Conservation (phyloP, 306 rosid genomes). For the Alnus glutinosa region DNA sequence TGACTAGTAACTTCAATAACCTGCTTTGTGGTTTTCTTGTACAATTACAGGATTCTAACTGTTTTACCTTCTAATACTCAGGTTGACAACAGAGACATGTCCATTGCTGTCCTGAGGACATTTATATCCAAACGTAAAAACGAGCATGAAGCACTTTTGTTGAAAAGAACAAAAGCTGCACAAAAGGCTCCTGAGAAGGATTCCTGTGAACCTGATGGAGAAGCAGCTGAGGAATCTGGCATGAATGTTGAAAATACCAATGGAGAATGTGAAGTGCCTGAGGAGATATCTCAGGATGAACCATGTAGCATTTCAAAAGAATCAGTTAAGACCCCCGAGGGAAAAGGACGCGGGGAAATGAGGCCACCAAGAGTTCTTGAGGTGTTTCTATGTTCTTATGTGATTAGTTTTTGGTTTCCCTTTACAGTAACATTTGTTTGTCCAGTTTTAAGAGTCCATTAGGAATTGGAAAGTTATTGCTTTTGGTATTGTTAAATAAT, state of each 20-base stretch:
- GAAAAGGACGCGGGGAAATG: slow-evolving; percentile 53
- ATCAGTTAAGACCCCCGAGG: slow-evolving; percentile 44
- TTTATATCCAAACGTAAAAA: slow-evolving; percentile 65
- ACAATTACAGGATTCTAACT: slow-evolving; percentile 8
- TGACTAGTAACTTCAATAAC: neutral
- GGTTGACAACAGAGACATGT: slow-evolving; percentile 95
- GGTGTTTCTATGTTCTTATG: slow-evolving; percentile 40
- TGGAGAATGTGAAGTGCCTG: slow-evolving; percentile 47
- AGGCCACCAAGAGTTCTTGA: slow-evolving; percentile 90
- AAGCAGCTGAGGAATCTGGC: slow-evolving; percentile 36
- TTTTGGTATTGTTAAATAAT: neutral
- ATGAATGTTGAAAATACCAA: slow-evolving; percentile 43
- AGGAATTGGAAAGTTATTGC: neutral
- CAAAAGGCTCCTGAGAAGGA: slow-evolving; percentile 45
- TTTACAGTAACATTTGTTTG: slow-evolving; percentile 1
- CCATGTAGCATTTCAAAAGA: slow-evolving; percentile 45
- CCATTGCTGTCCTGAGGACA: slow-evolving; percentile 89
- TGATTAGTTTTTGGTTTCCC: neutral
- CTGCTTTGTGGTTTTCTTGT: neutral
- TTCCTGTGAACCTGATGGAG: slow-evolving; percentile 45
- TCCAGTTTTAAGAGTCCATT: neutral
- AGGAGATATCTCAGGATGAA: slow-evolving; percentile 53
- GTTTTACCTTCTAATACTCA: slow-evolving; percentile 36
- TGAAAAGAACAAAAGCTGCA: slow-evolving; percentile 52
- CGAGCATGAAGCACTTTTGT: slow-evolving; percentile 64